Conservation (phyloP, 2,329 filamentous ascomycete species). For the Phoma sp. region DNA sequence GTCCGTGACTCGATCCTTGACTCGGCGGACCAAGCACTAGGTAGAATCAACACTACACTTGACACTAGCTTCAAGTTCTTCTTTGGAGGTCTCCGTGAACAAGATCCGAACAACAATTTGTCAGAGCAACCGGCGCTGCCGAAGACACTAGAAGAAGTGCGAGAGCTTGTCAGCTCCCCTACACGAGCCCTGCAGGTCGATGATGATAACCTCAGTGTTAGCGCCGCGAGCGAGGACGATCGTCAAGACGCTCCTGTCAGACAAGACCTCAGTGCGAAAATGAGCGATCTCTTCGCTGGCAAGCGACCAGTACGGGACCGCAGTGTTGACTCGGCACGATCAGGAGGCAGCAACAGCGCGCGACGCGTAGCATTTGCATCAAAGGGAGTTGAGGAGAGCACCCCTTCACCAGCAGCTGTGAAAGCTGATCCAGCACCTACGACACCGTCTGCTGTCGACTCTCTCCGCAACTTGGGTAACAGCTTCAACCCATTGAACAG, state of each 20-base stretch:
- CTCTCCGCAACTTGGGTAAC: conserved; percentile 80
- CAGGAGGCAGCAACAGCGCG: conserved; percentile 66
- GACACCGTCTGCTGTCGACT: conserved; percentile 73
- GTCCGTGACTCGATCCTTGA: conserved; percentile 72
- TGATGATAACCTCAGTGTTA: conserved; percentile 60
- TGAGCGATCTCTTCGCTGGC: conserved; percentile 76
- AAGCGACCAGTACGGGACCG: conserved; percentile 70
- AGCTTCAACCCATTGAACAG: conserved; percentile 84
- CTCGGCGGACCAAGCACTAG: conserved; percentile 89
- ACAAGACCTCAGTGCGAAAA: conserved; percentile 61
- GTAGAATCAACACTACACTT: conserved; percentile 88
- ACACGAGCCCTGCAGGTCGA: conserved; percentile 53
- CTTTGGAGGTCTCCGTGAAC: conserved; percentile 84
- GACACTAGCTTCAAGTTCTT: conserved; percentile 95
- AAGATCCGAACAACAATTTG: conserved; percentile 50
- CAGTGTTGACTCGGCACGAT: conserved; percentile 76
- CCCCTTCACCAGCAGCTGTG: conserved; percentile 24
- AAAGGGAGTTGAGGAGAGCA: conserved; percentile 35
- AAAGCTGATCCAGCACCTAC: conserved; percentile 39
- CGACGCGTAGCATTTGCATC: conserved; percentile 63
- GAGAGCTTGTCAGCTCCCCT: conserved; percentile 82
- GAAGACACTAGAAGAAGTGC: conserved; percentile 90
- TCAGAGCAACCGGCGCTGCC: conserved; percentile 65
- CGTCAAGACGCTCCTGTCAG: conserved; percentile 32
- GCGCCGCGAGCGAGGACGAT: conserved; percentile 60